Percentiles rank a stretch among this genome's conserved stretches.
Conservation (phyloP, 192 early-diverging fungal species). For the Linnemannia zychae region DNA sequence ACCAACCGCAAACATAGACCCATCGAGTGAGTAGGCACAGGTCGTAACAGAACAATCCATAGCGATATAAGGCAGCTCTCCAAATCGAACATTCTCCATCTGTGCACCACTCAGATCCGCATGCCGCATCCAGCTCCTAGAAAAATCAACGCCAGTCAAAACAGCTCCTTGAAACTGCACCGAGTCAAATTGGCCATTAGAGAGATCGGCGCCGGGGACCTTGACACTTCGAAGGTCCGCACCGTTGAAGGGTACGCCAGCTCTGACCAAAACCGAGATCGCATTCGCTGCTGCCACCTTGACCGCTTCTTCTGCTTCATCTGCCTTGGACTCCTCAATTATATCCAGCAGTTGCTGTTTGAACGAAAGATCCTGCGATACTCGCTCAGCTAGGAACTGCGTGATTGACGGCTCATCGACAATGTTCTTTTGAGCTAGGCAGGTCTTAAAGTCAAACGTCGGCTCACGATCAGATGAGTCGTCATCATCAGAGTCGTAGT, state of each 20-base stretch:
- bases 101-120: not conserved
- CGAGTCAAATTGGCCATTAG: not conserved
- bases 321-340: not conserved
- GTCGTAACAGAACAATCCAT: not conserved
- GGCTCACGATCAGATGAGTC: too few species aligned
- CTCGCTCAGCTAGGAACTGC: not conserved
- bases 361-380: not conserved
- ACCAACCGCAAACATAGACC: slow-evolving; percentile 4
- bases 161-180: not conserved
- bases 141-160: not conserved
- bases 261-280: not conserved
- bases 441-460: too few species aligned
- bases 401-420: not conserved
- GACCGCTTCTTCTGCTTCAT: not conserved
- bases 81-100: not conserved
- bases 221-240: not conserved
- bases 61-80: not conserved
- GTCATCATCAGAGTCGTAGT: not conserved
- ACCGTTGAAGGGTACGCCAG: not conserved
- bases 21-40: not conserved
- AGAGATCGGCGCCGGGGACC: not conserved
- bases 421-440: not conserved
- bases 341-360: not conserved
- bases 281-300: not conserved
- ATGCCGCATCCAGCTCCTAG: not conserved